Conservation (phyloP, 345 rosid genomes). For the rapeseed (Brassica napus) region DNA sequence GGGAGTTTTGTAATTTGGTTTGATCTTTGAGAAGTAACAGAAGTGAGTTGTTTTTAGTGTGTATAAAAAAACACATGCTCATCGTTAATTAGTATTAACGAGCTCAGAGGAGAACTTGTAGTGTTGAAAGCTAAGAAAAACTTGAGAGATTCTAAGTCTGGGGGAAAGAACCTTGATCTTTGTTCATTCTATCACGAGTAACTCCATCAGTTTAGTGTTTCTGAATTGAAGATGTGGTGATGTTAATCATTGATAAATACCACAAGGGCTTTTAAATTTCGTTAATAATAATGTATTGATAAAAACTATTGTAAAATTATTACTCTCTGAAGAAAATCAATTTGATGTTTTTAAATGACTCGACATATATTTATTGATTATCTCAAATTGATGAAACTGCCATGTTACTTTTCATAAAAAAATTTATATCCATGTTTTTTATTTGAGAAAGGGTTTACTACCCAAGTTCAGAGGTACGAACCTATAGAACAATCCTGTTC, state of each 20-base stretch:
- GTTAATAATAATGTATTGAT: neutral
- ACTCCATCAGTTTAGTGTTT: neutral
- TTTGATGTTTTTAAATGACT: no score
- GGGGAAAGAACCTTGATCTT: no score
- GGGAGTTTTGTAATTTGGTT: constrained; percentile 4
- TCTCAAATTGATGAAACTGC: no score
- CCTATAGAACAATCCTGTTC: no score
- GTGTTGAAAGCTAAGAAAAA: neutral
- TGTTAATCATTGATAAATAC: neutral
- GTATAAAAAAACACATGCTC: neutral
- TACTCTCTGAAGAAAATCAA: neutral
- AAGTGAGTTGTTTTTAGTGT: neutral
- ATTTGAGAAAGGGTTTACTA: no score
- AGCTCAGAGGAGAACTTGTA: neutral
- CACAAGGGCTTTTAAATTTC: neutral
- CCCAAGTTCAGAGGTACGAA: no score
- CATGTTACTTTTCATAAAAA: no score
- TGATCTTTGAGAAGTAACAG: constrained; percentile 5
- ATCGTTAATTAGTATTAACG: neutral
- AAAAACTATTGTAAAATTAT: neutral
- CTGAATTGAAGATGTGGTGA: neutral
- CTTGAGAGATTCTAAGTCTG: no score
- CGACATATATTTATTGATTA: no score
- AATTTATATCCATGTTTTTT: no score
- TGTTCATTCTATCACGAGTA: neutral